phyloP scores from a whole-genome alignment of 78 protist species.

The Dictyostelium brefeldianum region DNA sequence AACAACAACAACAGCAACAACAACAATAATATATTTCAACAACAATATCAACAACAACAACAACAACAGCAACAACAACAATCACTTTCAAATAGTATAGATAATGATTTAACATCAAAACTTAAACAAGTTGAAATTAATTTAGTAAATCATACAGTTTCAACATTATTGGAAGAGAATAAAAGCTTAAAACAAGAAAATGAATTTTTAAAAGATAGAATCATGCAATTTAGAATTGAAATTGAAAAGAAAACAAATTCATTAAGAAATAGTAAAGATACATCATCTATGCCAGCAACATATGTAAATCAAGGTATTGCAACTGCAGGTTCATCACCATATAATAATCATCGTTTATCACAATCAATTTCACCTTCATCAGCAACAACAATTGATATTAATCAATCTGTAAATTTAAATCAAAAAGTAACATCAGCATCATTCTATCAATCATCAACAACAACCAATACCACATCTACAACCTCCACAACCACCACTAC shows the following conservation, averaged over 20 bases:
- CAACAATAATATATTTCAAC: neutral
- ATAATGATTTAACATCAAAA: slow-evolving; percentile 7
- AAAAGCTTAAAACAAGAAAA: slow-evolving; percentile 11
- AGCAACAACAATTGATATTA: neutral
- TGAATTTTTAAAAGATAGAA: slow-evolving; percentile 44
- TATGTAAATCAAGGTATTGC: neutral
- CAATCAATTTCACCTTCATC: neutral
- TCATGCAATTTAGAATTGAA: slow-evolving; percentile 32
- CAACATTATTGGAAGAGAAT: slow-evolving; percentile 13
- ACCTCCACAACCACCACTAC: no score
- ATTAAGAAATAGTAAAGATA: slow-evolving; percentile 1
- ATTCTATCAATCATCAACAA: neutral
- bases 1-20: neutral
- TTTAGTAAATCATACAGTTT: slow-evolving; percentile 11
- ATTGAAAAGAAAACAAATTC: slow-evolving; percentile 31
- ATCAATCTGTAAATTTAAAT: neutral
- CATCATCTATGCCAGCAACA: neutral
- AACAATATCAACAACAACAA: neutral
- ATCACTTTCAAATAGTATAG: neutral
- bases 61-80: neutral
- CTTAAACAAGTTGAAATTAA: slow-evolving; percentile 20
- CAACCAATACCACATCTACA: neutral
- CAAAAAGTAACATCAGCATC: neutral
- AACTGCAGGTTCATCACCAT: neutral
- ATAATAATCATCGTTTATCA: neutral